These are phyloP conservation scores for Myrica gale DNA, from an alignment of 306 rosid genomes.

Conservation along the genomic window DNA sequence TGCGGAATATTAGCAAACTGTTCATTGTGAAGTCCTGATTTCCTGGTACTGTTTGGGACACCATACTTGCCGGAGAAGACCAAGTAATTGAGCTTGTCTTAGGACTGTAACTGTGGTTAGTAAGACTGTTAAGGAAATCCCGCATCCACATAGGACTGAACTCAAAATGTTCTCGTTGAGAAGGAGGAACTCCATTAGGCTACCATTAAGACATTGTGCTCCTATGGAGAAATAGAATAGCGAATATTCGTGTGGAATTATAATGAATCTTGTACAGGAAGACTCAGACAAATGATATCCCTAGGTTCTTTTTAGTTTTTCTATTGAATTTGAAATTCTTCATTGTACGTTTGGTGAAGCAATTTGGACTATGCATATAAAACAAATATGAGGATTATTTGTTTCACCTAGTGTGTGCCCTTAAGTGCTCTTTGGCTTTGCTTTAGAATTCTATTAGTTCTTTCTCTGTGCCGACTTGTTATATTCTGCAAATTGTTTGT, in stretches of 20 bases:
- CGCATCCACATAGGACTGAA: neutral
- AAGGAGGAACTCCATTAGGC: neutral
- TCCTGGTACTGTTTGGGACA: neutral
- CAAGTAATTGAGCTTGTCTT: neutral
- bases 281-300: neutral
- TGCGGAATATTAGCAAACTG: neutral
- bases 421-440: too few species aligned
- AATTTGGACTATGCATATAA: neutral
- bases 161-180: neutral
- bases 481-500: slow-evolving; percentile 13
- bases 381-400: neutral
- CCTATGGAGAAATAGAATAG: neutral
- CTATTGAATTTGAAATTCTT: neutral
- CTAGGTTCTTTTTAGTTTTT: neutral
- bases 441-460: neutral
- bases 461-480: neutral
- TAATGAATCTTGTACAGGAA: neutral
- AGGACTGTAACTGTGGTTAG: neutral
- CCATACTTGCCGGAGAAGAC: neutral
- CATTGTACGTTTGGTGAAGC: neutral
- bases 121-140: neutral
- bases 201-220: neutral
- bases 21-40: neutral
- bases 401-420: neutral
- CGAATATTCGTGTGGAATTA: neutral